Percentiles rank a stretch among this genome's conserved stretches.
Conservation (phyloP, 2,329 filamentous ascomycete species). For the Calycina herbarum region DNA sequence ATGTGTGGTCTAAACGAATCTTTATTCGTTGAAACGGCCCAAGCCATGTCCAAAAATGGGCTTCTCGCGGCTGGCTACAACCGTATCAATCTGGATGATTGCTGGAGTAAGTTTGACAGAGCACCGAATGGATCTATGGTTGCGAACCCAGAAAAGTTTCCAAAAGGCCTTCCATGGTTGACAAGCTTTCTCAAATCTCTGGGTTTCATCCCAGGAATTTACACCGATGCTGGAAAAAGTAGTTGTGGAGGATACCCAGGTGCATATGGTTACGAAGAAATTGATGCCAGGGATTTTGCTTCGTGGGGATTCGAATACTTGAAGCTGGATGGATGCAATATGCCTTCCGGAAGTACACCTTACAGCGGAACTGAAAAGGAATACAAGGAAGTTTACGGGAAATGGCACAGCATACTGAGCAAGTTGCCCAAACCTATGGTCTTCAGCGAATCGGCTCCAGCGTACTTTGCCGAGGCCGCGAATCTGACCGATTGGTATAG, state of each 20-base stretch:
- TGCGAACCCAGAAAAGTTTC: slow-evolving; percentile 53
- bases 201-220: slow-evolving; percentile 64
- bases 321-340: slow-evolving; percentile 59
- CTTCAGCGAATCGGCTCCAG: slow-evolving; percentile 42
- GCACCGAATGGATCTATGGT: slow-evolving; percentile 45
- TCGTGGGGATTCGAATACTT: slow-evolving; percentile 61
- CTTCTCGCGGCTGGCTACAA: slow-evolving; percentile 53
- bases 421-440: slow-evolving; percentile 36
- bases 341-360: slow-evolving; percentile 23
- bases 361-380: slow-evolving; percentile 37
- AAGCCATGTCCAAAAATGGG: slow-evolving; percentile 49
- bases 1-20: slow-evolving; percentile 49
- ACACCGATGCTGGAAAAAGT: slow-evolving; percentile 50
- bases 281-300: slow-evolving; percentile 55
- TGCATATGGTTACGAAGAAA: slow-evolving; percentile 55
- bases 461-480: slow-evolving; percentile 51
- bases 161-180: slow-evolving; percentile 56
- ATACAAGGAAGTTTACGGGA: slow-evolving; percentile 42
- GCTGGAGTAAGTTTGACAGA: slow-evolving; percentile 52
- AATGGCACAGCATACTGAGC: slow-evolving; percentile 44
- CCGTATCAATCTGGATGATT: slow-evolving; percentile 64
- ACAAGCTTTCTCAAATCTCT: slow-evolving; percentile 56
- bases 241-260: slow-evolving; percentile 58
- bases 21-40: slow-evolving; percentile 48
- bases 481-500: slow-evolving; percentile 42